Base-by-base conservation (phyloP, 164 flowering plant genomes). In the Aristolochia contorta region DNA sequence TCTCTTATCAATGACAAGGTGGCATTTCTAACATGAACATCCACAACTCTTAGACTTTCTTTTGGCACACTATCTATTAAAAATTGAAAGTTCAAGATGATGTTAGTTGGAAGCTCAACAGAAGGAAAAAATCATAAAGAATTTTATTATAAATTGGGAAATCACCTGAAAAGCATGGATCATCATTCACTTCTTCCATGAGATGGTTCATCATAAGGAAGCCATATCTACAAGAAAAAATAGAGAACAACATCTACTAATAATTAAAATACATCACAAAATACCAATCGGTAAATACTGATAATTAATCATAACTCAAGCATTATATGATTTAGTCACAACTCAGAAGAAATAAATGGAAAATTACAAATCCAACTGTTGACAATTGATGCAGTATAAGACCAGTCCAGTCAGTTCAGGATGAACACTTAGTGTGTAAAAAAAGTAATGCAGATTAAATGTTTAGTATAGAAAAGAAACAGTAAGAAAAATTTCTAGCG, bases 61-160 rank as follows among this genome's bases (percentile, higher is more conserved):
- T 94, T 94, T 13, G 97, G 99, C 64, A 94, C 97, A 73, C 95
- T 96, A 84, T 94, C 97, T 91, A 71, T 54, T 71, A 72, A 53
- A 69, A 55, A 58, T 24, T 18, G 2, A 6, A 30, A n/a, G 30
- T 32, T 18, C 49, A 47, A 22, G 18, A 25, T 47, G 2, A 54
- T 0, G 30, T 23, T 23, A 21, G 30, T 47, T 21, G 16, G 16
- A 18, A 27, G 53, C 49, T 16, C 54, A 8, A 52, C 14, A 23
- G 53, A 53, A 24, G 15, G 32, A n/a, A 52, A 25, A 66, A 12
- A 48, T 16, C 47, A 24, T 25, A 22, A 30, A 45, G 43, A 16
- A 53, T 14, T 20, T 49, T 56, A 50, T 1, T 30, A 46, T 41
- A 16, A 16, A 33, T 47, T 33, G 46, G 61, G 43, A 20, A 73